phyloP scores from a whole-genome alignment of 176 grass and related monocot genomes.

The Bolboschoenus planiculmis region DNA sequence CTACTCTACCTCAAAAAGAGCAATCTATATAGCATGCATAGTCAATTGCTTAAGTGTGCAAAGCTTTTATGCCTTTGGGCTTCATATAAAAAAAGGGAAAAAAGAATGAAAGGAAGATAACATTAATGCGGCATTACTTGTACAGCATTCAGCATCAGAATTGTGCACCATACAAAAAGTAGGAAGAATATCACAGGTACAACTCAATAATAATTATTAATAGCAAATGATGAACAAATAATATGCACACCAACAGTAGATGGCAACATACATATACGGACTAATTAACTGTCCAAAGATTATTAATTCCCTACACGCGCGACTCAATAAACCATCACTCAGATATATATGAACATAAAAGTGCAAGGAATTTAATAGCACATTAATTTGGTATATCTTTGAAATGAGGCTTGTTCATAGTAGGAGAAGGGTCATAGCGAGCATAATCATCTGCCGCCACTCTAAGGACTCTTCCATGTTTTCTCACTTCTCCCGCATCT shows the following conservation, averaged over 20 bases:
- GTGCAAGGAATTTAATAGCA: background rate
- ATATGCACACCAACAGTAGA: background rate
- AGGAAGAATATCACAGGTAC: background rate
- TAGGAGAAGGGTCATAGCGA: slow-evolving; percentile 39
- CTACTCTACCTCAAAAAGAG: no score
- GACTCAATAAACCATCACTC: background rate
- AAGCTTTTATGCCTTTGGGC: no score
- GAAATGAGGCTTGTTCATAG: slow-evolving; percentile 68
- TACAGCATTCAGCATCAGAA: background rate
- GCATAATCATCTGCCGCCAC: slow-evolving; percentile 60
- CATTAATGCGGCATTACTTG: no score
- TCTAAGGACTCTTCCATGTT: slow-evolving; percentile 46
- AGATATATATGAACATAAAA: slow-evolving; percentile 10
- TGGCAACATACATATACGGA: background rate
- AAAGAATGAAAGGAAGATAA: background rate
- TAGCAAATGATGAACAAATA: slow-evolving; percentile 6
- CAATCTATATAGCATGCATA: no score
- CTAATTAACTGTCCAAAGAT: slow-evolving; percentile 1
- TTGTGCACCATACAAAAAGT: background rate
- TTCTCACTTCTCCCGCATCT: slow-evolving; percentile 19
- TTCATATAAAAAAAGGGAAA: no score
- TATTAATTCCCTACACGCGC: slow-evolving; percentile 16
- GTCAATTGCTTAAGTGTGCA: no score
- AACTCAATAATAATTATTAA: background rate
- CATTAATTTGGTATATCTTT: slow-evolving; percentile 63